These are phyloP conservation scores for Rhodotorula sp. DNA, from an alignment of 1,284 basidiomycete genomes.

Conservation along the genomic window DNA sequence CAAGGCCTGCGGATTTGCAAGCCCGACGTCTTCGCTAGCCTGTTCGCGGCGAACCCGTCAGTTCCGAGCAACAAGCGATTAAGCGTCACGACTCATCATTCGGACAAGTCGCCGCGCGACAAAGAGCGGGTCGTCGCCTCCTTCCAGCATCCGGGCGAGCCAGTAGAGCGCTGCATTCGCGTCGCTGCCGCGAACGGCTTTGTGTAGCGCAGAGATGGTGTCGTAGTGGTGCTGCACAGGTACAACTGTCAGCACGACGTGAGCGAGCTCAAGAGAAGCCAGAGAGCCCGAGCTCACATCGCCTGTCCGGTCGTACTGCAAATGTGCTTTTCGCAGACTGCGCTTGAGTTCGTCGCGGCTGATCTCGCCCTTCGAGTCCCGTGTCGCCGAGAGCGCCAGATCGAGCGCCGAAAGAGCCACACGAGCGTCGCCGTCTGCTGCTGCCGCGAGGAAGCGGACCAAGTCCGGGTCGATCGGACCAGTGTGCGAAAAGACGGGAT, in stretches of 20 bases:
- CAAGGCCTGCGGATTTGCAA: conserved; percentile 43
- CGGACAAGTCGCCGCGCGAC: conserved; percentile 77
- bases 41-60: conserved; percentile 5
- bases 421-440: conserved; percentile 67
- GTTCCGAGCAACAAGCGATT: background rate
- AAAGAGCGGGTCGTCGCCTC: conserved; percentile 85
- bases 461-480: conserved; percentile 34
- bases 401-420: conserved; percentile 65
- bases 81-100: conserved; percentile 56
- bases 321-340: conserved; percentile 46
- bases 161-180: conserved; percentile 82
- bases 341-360: conserved; percentile 49
- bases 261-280: too few species aligned
- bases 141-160: conserved; percentile 74
- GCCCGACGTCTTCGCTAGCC: conserved; percentile 50
- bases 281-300: conserved; percentile 50
- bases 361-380: conserved; percentile 10
- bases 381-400: conserved; percentile 53
- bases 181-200: conserved; percentile 75
- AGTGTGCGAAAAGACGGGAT: conserved; percentile 37
- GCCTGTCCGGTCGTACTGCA: conserved; percentile 69
- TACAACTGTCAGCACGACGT: background rate
- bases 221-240: conserved; percentile 51
- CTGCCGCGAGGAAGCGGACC: conserved; percentile 58
- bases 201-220: conserved; percentile 68